phyloP scores from a whole-genome alignment of 2,329 filamentous ascomycete species.

The Cercospora zeae-maydis region DNA sequence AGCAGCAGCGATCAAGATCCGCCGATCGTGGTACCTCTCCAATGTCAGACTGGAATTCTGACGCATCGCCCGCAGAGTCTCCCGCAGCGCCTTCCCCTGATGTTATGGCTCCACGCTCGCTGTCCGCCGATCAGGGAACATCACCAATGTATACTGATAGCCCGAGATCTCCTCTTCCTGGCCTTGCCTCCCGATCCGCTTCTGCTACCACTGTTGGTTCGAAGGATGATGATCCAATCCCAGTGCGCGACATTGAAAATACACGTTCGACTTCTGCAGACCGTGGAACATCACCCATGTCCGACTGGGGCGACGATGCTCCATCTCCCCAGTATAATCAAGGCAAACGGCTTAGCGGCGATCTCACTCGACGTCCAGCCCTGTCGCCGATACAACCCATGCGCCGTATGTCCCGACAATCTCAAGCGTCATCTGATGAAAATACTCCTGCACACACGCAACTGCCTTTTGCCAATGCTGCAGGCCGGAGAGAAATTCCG shows the following conservation, averaged over 20 bases:
- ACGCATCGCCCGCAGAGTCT: constrained; percentile 2
- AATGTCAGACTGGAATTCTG: constrained; percentile 10
- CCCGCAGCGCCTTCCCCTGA: constrained; percentile 2
- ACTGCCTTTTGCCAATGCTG: constrained; percentile 4
- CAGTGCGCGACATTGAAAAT: constrained; percentile 3
- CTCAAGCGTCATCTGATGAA: constrained; percentile 1
- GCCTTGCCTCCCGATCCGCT: constrained; percentile 7
- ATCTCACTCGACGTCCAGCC: constrained; percentile 2
- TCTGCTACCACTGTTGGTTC: constrained; percentile 7
- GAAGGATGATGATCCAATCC: not conserved
- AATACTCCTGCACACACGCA: constrained; percentile 6
- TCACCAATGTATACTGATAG: constrained; percentile 9
- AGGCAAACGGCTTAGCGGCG: not conserved
- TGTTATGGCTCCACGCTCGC: constrained; percentile 4
- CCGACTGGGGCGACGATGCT: constrained; percentile 13
- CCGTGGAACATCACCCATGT: constrained; percentile 11
- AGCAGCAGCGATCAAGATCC: constrained; percentile 6
- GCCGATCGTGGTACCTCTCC: constrained; percentile 9
- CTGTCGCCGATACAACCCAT: constrained; percentile 16
- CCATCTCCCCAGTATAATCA: constrained; percentile 3
- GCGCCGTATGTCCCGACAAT: constrained; percentile 9
- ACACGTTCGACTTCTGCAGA: constrained; percentile 14
- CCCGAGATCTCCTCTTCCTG: constrained; percentile 1
- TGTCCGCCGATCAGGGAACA: not conserved
- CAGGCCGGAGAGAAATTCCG: constrained; percentile 7